phyloP scores from a whole-genome alignment of 257 asterid species.

The Nicotiana otophora region DNA sequence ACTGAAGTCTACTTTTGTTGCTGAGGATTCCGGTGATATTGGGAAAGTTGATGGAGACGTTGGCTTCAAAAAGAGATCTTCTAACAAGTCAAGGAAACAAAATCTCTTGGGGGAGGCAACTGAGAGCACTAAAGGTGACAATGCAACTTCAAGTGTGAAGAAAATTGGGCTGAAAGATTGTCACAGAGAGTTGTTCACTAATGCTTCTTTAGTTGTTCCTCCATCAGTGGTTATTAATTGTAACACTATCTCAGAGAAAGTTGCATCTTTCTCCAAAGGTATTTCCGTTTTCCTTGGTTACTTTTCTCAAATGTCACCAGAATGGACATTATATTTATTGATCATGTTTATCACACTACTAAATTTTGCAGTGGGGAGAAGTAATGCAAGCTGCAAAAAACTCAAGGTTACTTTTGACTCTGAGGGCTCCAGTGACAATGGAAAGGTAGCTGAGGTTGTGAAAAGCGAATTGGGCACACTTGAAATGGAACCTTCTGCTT shows the following conservation, averaged over 20 bases:
- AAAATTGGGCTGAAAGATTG: conserved; percentile 24
- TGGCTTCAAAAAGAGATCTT: background rate
- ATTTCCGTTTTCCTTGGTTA: conserved; percentile 14
- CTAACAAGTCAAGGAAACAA: conserved; percentile 45
- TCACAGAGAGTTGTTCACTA: conserved; percentile 14
- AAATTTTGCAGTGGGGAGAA: conserved; percentile 29
- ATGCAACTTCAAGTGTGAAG: conserved; percentile 12
- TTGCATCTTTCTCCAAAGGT: conserved; percentile 44
- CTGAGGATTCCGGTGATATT: conserved; percentile 21
- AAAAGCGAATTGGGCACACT: conserved; percentile 21
- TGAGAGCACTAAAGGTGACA: conserved; percentile 23
- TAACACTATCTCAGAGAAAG: conserved; percentile 30
- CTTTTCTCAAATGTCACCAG: conserved; percentile 10
- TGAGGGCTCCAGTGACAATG: conserved; percentile 23
- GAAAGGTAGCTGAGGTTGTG: conserved; percentile 27
- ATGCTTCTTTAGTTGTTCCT: conserved; percentile 20
- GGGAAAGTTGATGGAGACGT: conserved; percentile 21
- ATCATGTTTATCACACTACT: conserved; percentile 1
- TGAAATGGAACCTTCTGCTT: conserved; percentile 26
- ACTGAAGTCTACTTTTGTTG: conserved; percentile 19
- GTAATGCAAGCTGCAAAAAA: conserved; percentile 28
- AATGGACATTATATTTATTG: background rate
- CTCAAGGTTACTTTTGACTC: conserved; percentile 19
- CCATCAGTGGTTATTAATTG: conserved; percentile 24
- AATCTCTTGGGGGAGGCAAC: conserved; percentile 21